Base-by-base conservation (phyloP, 495 filamentous ascomycete species). In the Hyaloscypha hepaticicola region DNA sequence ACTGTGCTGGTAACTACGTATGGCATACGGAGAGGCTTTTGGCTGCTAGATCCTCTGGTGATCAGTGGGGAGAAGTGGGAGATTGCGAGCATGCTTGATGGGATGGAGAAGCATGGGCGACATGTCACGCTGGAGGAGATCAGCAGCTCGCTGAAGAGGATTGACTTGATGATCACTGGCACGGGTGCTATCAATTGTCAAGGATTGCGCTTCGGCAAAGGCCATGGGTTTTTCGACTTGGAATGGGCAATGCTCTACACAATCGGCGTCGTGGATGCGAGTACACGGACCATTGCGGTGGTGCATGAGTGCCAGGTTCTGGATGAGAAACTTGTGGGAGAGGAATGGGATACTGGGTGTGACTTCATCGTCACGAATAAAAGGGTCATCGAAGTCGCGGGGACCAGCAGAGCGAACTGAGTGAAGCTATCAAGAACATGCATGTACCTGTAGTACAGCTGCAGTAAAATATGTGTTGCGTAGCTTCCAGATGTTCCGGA, bases 401-500 rank as follows among this genome's bases (percentile, higher is more conserved):
- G 34, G 19, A 34, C 62, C 2, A 29, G 24, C 11, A 64, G 58
- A 25, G 53, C 62, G 25, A 64, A 5, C 6, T 64, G 62, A 50
- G 62, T 53, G 4, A 48, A 50, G 22, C 14, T 58, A 16, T 64
- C n/a, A n/a, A n/a, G n/a, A n/a, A n/a, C n/a, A n/a, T n/a, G 69
- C 19, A 70, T 38, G 45, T 65, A 58, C 38, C 53, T 26, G 0
- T 77, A 72, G 74, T 77, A 76, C 50, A 28, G 60, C 21, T 50
- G 50, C 0, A 49, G 67, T 28, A 33, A 22, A 1, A 14, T 55
- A 28, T 68, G 63, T 53, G 48, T 50, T 41, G 60, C 50, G 6
- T 60, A 66, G 25, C 33, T 66, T n/a, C 8, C 7, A 38, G 55
- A 58, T n/a, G 55, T 58, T 34, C 28, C 55, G 6, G 28, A 26